Evolutionary conservation across 768 basidiomycete genomes (phyloP), one percentile per base, ranked within the genome.

Genomic region (Jaapia argillacea): DNA sequence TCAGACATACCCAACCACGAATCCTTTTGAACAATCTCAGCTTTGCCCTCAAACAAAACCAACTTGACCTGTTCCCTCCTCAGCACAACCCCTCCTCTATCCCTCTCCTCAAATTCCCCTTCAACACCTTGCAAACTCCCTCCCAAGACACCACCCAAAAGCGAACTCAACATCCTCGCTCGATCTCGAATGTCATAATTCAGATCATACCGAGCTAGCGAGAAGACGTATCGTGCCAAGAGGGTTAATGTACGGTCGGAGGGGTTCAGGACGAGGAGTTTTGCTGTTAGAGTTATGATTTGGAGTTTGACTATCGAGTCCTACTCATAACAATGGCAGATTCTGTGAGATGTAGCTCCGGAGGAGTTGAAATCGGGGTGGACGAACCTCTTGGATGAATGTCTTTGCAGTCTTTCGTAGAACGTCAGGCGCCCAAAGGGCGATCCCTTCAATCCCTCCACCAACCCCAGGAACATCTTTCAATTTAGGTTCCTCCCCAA

Each of bases 181-280:
- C 93, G 81, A 58, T 98, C 96, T 24, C 96, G 74, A 25, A 98
- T 83, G 54, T 96, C 90, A 60, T 88, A 94, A 54, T 85, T 79
- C 16, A 65, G 53, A 61, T 99, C 96, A 61, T 93, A 98, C 44
- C 85, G 73, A 2, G 91, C 93, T 16, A 96, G 73, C 2, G 76
- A 74, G 46, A 96, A 77, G 16, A 91, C 75, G 56, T 98, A 87
- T 38, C 69, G 71, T 45, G 68, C 69, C 36, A 92, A 66, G 5
- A 80, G 69, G 2, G 56, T 59, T 0, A 88, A 48, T 16, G 65
- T 66, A 43, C 56, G 54, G 52, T 78, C 66, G 14, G 64, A 58
- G n/a, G 81, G 76, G 41, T 71, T 75, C 22, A 91, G 66, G 16
- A 86, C 73, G 44, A 86, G 64, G 3, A 96, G 66, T 62, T 97